Evolutionary conservation across 129 eudicot species (phyloP).

Genomic region (Kitagawia praeruptora): DNA sequence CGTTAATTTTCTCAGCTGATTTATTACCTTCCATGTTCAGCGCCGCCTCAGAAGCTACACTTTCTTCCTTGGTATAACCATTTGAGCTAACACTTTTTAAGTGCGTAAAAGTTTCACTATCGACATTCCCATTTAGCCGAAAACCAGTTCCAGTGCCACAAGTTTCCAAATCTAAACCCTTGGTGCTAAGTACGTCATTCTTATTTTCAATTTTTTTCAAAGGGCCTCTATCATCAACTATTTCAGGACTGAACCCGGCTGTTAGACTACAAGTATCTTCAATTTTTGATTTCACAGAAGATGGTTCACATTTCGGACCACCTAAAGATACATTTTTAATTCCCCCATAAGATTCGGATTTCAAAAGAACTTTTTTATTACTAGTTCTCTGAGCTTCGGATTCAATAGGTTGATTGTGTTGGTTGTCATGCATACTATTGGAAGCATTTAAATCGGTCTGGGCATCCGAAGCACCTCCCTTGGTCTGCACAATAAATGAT

Average conservation of each 20-base stretch:
- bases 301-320: slow-evolving; percentile 32
- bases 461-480: slow-evolving; percentile 23
- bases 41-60: slow-evolving; percentile 17
- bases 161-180: slow-evolving; percentile 64
- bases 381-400: slow-evolving; percentile 29
- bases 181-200: slow-evolving; percentile 25
- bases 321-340: slow-evolving; percentile 27
- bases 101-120: slow-evolving; percentile 28
- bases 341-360: slow-evolving; percentile 26
- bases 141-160: slow-evolving; percentile 43
- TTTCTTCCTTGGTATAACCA: slow-evolving; percentile 35
- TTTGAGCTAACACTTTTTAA: slow-evolving; percentile 28
- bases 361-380: slow-evolving; percentile 18
- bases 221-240: slow-evolving; percentile 27
- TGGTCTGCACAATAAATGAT: slow-evolving; percentile 29
- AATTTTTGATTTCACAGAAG: slow-evolving; percentile 19
- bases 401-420: slow-evolving; percentile 19
- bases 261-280: slow-evolving; percentile 27
- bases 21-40: slow-evolving; percentile 23
- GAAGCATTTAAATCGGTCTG: slow-evolving; percentile 27
- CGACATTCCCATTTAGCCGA: slow-evolving; percentile 40
- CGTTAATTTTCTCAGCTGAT: slow-evolving; percentile 28
- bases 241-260: slow-evolving; percentile 32
- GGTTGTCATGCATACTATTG: slow-evolving; percentile 27
- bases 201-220: slow-evolving; percentile 25